Base-by-base conservation (phyloP, 225 moss, liverwort and hornwort species). In the Lunularia cruciata region DNA sequence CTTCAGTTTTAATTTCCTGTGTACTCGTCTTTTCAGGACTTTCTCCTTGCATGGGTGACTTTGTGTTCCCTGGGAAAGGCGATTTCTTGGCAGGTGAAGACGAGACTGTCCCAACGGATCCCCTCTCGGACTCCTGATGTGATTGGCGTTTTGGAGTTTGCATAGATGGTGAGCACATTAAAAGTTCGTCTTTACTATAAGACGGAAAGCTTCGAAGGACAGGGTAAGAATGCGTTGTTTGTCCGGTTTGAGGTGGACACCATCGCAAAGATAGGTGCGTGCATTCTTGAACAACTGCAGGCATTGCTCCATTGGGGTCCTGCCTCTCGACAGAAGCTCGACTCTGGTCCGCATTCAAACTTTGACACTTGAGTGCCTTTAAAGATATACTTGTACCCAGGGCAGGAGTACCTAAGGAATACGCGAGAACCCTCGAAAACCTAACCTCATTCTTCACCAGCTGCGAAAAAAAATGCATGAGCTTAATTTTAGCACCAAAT, bases 391-490 rank as follows among this genome's bases (percentile, higher is more conserved):
- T 81, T 22, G 88, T 85, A 67, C 91, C 91, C 60, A 79, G 70
- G 69, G 75, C 69, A 45, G 91, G 80, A 64, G 81, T 80, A 58
- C 91, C 87, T 67, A 91, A 79, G 55, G 83, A 86, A 49, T 81
- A 80, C 32, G 80, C 87, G 26, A 94, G 73, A 63, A 86, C 87
- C 76, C 79, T 91, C 60, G 95, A 95, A 15, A 95, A 72, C 25
- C 85, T 85, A 67, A 95, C 87, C 74, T 90, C 90, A 73, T 73
- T 84, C 73, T 83, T 88, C 38, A 76, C 74, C 76, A 95, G 75
- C 95, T 95, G 95, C 81, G 79, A 32, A 75, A 20, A 69, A 28
- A 52, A 11, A 40, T 11, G 3, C 38, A n/a, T n/a, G n/a, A n/a
- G n/a, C n/a, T n/a, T n/a, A n/a, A n/a, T n/a, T n/a, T n/a, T n/a